phyloP scores from a whole-genome alignment of 2,329 filamentous ascomycete species.

The Colletotrichum lupini region DNA sequence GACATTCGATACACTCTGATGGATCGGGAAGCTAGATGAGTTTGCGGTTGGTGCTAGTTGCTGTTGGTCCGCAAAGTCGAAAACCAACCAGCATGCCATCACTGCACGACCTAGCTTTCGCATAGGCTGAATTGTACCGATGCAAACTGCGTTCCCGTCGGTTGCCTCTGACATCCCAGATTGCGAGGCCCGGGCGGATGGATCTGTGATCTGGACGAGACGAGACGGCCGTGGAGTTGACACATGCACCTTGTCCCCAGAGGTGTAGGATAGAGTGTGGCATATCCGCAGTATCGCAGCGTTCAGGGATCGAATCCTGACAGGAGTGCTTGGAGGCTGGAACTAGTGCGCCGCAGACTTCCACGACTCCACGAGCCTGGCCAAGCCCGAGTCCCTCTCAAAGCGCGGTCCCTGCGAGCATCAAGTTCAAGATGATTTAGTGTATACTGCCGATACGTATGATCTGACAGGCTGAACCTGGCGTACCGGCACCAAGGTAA shows the following conservation, averaged over 20 bases:
- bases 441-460: background rate
- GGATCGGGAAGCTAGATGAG: too few species aligned
- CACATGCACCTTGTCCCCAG: background rate
- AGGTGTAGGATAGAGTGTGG: conserved; percentile 13
- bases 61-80: background rate
- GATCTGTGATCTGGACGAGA: conserved; percentile 25
- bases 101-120: background rate
- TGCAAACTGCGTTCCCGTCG: conserved; percentile 7
- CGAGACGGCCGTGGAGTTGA: conserved; percentile 31
- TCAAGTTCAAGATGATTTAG: conserved; percentile 5
- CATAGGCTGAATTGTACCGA: background rate
- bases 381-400: conserved; percentile 4
- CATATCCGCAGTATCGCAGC: conserved; percentile 10
- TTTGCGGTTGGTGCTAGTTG: background rate
- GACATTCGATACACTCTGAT: background rate
- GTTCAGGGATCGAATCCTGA: conserved; percentile 16
- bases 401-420: conserved; percentile 26
- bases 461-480: conserved; percentile 3
- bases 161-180: conserved; percentile 18
- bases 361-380: background rate
- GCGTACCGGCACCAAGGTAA: conserved; percentile 11
- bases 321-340: background rate
- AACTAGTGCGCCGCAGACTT: conserved; percentile 3
- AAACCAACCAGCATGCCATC: background rate
- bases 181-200: conserved; percentile 3